Conservation (phyloP, 2,329 filamentous ascomycete species). For the Harringtonia lauricola region DNA sequence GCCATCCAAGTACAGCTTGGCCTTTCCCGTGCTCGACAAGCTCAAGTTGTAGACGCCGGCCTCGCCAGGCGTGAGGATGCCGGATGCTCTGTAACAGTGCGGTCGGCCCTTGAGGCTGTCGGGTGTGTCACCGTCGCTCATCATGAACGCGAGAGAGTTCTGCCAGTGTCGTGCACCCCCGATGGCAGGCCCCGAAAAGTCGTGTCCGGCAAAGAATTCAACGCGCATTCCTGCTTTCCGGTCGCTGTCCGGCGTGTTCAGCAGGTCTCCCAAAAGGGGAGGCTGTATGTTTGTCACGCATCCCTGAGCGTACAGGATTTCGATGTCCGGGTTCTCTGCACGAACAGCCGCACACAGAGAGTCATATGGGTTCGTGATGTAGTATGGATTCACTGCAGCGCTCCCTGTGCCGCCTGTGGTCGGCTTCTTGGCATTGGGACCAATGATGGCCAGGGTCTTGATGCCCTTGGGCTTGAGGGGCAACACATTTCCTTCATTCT, state of each 20-base stretch:
- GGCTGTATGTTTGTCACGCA: slow-evolving; percentile 15
- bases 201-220: slow-evolving; percentile 11
- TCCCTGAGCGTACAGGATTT: slow-evolving; percentile 19
- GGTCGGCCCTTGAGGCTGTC: slow-evolving; percentile 12
- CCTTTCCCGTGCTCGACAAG: slow-evolving; percentile 20
- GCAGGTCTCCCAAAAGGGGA: slow-evolving; percentile 3
- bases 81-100: slow-evolving; percentile 18
- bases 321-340: slow-evolving; percentile 11
- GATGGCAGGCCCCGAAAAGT: slow-evolving; percentile 6
- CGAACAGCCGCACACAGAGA: slow-evolving; percentile 48
- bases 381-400: slow-evolving; percentile 48
- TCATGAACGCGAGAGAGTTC: slow-evolving; percentile 11
- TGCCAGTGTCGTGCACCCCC: slow-evolving; percentile 10
- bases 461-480: slow-evolving; percentile 29
- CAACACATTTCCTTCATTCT: slow-evolving; percentile 43
- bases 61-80: slow-evolving; percentile 16
- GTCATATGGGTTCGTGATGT: slow-evolving; percentile 61
- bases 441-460: slow-evolving; percentile 38
- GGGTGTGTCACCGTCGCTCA: slow-evolving; percentile 13
- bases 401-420: slow-evolving; percentile 56
- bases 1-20: slow-evolving; percentile 22
- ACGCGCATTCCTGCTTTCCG: slow-evolving; percentile 6
- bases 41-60: slow-evolving; percentile 21
- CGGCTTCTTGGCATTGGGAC: slow-evolving; percentile 45
- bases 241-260: neutral